Evolutionary conservation across 2,329 filamentous ascomycete species (phyloP), one percentile per base, ranked within the genome.

Genomic region (Pseudogymnoascus sp.): DNA sequence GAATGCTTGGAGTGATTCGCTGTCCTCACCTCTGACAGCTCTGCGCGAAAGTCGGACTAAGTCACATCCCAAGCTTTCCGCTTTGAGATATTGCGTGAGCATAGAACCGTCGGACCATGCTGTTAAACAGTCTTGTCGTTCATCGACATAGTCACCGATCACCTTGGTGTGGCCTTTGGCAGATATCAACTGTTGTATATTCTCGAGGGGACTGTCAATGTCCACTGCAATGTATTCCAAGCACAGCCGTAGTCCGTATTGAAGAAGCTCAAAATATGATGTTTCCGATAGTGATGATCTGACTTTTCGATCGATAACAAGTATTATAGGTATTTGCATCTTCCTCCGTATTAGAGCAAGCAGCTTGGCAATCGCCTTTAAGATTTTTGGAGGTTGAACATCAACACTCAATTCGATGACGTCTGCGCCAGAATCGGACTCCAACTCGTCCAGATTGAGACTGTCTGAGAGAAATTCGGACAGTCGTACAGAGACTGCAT

Each of bases 211-310:
- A 43, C 81, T 76, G 7, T 83, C 81, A 14, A 90, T 74, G 70
- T 90, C 86, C 4, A 90, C 75, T 36, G 83, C 85, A 62, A 86
- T 70, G 68, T 85, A 90, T 62, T 89, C 86, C 1, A 88, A 85
- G 1, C 81, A 84, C 45, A 89, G 78, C 13, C 85, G 81, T 23
- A 88, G 75, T 6, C 85, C 86, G 65, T 88, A 83, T 37, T 82
- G 78, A 16, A 87, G 76, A 31, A 87, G 75, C 64, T 82, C 79
- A 6, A 82, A 71, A 68, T 87, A 86, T 67, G 57, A n/a, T 34
- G 25, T 2, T 31, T 28, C 19, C 11, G 36, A 62, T 78, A 73
- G 64, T 73, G 76, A 65, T 80, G 14, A n/a, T 45, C 19, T 45
- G 19, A 21, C 41, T 45, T 62, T 21, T 19, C 19, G 13, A 19